Percentiles rank a stretch among this genome's conserved stretches.
These are phyloP conservation scores for Microbotryum scabiosae DNA, from an alignment of 1,284 basidiomycete species.

Conservation along the genomic window DNA sequence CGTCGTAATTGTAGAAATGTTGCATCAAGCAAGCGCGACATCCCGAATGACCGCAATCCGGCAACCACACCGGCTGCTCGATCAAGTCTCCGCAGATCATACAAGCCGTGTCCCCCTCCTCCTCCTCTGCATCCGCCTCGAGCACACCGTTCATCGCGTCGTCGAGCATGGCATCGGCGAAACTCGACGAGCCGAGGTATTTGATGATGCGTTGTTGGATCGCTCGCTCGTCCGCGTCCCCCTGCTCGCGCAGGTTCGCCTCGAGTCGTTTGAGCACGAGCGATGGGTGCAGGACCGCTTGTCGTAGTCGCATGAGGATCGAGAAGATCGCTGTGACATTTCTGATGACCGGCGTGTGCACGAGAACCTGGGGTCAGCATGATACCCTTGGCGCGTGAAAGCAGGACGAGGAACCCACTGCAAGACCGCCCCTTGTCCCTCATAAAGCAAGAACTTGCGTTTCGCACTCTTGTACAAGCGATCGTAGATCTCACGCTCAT, in stretches of 20 bases:
- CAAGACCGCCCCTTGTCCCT: conserved; percentile 26
- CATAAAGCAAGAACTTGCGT: conserved; percentile 26
- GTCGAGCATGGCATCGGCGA: background rate
- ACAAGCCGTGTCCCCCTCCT: conserved; percentile 35
- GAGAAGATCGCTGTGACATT: conserved; percentile 43
- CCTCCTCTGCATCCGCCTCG: conserved; percentile 9
- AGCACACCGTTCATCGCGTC: conserved; percentile 16
- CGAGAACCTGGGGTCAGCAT: background rate
- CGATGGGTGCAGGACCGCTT: conserved; percentile 43
- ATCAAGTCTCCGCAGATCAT: conserved; percentile 39
- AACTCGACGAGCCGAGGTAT: conserved; percentile 10
- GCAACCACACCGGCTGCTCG: conserved; percentile 35
- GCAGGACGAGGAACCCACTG: conserved; percentile 8
- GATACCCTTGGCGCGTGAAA: background rate
- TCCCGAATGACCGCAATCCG: conserved; percentile 39
- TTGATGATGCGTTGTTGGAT: conserved; percentile 25
- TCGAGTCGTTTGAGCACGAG: conserved; percentile 37
- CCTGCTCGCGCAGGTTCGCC: conserved; percentile 18
- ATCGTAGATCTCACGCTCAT: conserved; percentile 40
- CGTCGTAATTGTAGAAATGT: conserved; percentile 56
- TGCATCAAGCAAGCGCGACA: conserved; percentile 75
- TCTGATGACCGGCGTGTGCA: conserved; percentile 17
- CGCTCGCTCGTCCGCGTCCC: background rate
- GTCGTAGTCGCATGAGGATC: conserved; percentile 42
- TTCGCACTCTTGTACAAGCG: conserved; percentile 26